Base-by-base conservation (phyloP, 1,284 basidiomycete genomes). In the Somion occarium region DNA sequence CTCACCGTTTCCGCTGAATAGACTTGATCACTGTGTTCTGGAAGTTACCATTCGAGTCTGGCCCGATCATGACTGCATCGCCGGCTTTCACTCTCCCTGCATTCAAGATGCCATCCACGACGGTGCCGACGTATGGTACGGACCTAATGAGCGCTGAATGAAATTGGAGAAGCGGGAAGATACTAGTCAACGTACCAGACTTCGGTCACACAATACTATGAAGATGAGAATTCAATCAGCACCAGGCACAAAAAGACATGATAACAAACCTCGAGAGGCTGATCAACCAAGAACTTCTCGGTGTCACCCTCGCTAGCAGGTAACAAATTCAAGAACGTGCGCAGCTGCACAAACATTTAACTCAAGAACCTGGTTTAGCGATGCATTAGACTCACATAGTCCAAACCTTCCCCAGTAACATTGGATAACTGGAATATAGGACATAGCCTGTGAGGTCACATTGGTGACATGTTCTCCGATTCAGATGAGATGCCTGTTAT, bases 401-500 rank as follows among this genome's bases (percentile, higher is more conserved):
- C 83, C n/a, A 97, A 78, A 13, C 93, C 93, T 57, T 89, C 82
- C 18, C 97, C 97, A 1, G 93, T 96, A 7, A 98, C 94, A 64
- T 98, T 99, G 9, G 93, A 97, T 25, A 97, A 75, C 65, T 89
- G 85, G 72, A 98, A 98, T 55, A 97, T 88, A 0, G 95, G 95
- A 63, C 93, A 96, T 62, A 97, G 68, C 63, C 91, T 92, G 44
- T 30, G 23, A 11, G 30, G n/a, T n/a, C n/a, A n/a, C n/a, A n/a
- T n/a, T n/a, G 22, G 15, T 38, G n/a, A 11, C 11, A 37, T 11
- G 34, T 37, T 37, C 34, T 11, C 11, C 34, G 11, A n/a, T n/a
- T n/a, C n/a, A n/a, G n/a, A n/a, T n/a, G n/a, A n/a, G 34, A 37
- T 37, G 20, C 38, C 37, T n/a, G n/a, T n/a, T n/a, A 38, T 50